Conservation (phyloP, 2,329 filamentous ascomycete species). For the Rhytidhysteron rufulum region DNA sequence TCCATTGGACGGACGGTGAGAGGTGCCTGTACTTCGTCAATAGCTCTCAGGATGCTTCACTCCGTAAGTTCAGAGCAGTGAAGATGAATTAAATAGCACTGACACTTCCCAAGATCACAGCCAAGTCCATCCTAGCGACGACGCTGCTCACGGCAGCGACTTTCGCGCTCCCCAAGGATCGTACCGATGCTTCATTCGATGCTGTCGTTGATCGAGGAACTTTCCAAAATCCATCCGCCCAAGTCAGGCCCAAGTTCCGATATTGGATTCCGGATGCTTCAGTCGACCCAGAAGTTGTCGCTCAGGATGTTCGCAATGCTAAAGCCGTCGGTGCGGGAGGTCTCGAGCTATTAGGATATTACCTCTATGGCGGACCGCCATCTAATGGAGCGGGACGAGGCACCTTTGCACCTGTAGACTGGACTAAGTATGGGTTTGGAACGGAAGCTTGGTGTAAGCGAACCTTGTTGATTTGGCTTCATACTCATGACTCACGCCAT, state of each 20-base stretch:
- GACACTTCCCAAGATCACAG: too few relatives aligned
- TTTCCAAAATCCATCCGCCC: conserved; percentile 10
- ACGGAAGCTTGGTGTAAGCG: conserved; percentile 13
- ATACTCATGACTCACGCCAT: too few relatives aligned
- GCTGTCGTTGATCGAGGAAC: conserved; percentile 10
- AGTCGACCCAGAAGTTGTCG: conserved; percentile 9
- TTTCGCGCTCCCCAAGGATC: conserved; percentile 6
- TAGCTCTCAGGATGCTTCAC: too few relatives aligned
- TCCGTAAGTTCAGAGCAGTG: too few relatives aligned
- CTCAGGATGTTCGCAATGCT: conserved; percentile 9
- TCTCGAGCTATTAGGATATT: conserved; percentile 13
- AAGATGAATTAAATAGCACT: too few relatives aligned
- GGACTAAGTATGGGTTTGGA: conserved; percentile 39
- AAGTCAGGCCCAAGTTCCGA: conserved; percentile 20
- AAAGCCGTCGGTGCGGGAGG: conserved; percentile 11
- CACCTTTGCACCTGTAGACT: conserved; percentile 23
- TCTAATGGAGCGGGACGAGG: conserved; percentile 8
- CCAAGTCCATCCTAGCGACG: too few relatives aligned
- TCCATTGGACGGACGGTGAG: too few relatives aligned
- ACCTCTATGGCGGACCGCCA: conserved; percentile 15
- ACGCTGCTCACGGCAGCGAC: too few relatives aligned
- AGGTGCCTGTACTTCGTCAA: too few relatives aligned
- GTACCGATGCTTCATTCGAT: conserved; percentile 8
- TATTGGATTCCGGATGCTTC: conserved; percentile 33
- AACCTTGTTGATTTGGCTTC: too few relatives aligned